These are phyloP conservation scores for Exophiala aquamarina DNA, from an alignment of 2,329 filamentous ascomycete species.

Conservation along the genomic window DNA sequence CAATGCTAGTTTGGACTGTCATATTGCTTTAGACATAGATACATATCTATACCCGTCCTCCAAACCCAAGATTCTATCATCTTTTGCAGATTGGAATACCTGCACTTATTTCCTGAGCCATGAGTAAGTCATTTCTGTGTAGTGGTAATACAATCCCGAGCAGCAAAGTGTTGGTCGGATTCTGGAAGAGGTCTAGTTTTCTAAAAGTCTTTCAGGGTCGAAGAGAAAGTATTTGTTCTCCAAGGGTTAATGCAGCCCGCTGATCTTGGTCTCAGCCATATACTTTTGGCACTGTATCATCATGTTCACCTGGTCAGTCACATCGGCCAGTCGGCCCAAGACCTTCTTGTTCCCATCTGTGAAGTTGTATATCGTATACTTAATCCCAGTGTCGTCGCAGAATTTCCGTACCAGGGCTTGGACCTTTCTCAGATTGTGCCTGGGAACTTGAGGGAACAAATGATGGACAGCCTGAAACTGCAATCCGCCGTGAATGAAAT, in stretches of 20 bases:
- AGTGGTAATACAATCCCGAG: no score
- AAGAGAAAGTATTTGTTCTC: no score
- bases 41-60: no score
- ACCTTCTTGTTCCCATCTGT: slow-evolving; percentile 79
- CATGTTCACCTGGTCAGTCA: slow-evolving; percentile 75
- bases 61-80: no score
- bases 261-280: slow-evolving; percentile 16
- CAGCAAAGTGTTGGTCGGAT: no score
- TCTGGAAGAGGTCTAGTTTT: no score
- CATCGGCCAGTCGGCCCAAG: slow-evolving; percentile 71
- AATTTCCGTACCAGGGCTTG: slow-evolving; percentile 78
- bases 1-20: no score
- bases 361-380: slow-evolving; percentile 83
- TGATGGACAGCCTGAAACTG: slow-evolving; percentile 90
- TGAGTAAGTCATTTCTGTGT: no score
- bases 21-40: no score
- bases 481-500: slow-evolving; percentile 83
- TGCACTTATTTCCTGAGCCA: no score
- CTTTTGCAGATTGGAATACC: no score
- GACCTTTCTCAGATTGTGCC: slow-evolving; percentile 75
- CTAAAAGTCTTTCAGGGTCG: no score
- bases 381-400: slow-evolving; percentile 77
- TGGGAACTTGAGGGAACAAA: slow-evolving; percentile 76
- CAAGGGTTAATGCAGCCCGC: neutral
- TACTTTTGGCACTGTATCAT: slow-evolving; percentile 69